Evolutionary conservation across 805 yeast species (phyloP).

Genomic region (Blastobotrys chiropterorum): DNA sequence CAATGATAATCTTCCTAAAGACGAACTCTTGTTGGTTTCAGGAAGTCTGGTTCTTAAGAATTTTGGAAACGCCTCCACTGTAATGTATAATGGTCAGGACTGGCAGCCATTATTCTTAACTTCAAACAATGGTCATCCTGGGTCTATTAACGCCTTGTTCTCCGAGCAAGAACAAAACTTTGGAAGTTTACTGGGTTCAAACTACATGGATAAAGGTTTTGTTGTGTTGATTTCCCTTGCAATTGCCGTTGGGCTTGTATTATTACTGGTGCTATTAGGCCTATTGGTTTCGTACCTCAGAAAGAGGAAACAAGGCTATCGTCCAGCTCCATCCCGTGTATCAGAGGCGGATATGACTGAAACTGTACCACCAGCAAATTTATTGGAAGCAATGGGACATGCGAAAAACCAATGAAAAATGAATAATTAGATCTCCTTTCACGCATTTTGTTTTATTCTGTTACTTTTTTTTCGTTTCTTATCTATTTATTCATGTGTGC

Average conservation of each 20-base stretch:
- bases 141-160: constrained; percentile 25
- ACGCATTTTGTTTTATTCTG: constrained; percentile 4
- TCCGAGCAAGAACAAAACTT: constrained; percentile 25
- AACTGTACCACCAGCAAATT: constrained; percentile 54
- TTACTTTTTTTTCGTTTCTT: constrained; percentile 3
- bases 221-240: constrained; percentile 68
- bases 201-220: constrained; percentile 46
- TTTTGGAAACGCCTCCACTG: constrained; percentile 56
- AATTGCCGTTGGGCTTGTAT: constrained; percentile 49
- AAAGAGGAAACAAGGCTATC: constrained; percentile 37
- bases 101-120: constrained; percentile 64
- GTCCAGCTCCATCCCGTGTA: constrained; percentile 47
- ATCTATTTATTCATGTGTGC: constrained; percentile 2
- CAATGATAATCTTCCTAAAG: constrained; percentile 35
- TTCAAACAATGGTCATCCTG: constrained; percentile 20
- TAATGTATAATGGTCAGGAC: constrained; percentile 53
- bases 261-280: constrained; percentile 38
- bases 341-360: constrained; percentile 56
- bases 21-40: constrained; percentile 46
- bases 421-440: not conserved
- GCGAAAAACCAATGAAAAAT: constrained; percentile 9
- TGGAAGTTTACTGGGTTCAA: constrained; percentile 14
- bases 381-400: constrained; percentile 41
- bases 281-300: constrained; percentile 36
- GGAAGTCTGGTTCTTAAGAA: constrained; percentile 47